Base-by-base conservation (phyloP, 2,329 filamentous ascomycete species). In the Pseudocercospora fuligena region DNA sequence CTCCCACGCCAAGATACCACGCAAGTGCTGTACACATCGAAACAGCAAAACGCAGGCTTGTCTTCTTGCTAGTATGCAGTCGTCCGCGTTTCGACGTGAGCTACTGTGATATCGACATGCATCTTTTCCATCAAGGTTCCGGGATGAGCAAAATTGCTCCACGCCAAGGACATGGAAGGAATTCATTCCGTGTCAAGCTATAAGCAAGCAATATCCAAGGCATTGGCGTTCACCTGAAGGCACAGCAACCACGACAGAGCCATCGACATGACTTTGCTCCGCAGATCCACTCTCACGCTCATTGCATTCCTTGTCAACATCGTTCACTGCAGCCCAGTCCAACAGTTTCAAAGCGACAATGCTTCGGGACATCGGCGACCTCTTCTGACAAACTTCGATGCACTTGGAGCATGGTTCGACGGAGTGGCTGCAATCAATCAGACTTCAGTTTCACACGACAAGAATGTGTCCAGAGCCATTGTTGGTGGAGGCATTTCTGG, bases 401-500 rank as follows among this genome's bases (percentile, higher is more conserved):
- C 80, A 2, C 85, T 78, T 73, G 87, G 87, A 0, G 84, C 87
- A 0, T 90, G 88, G 88, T 90, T 89, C 66, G 86, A 90, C 73
- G 87, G 87, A 9, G 87, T 90, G n/a, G 82, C 82, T 21, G 47
- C 56, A 4, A 67, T 67, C 29, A 61, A 61, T 49, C 29, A 54
- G 7, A 61, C 46, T 27, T 33, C 61, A 16, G 12, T 21, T 9
- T 19, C 56, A 27, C 57, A 57, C 31, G 57, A 47, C 36, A 23
- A 29, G 14, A 64, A 67, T 51, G 40, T 61, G 14, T 59, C 64
- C 60, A 82, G 90, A 67, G 88, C 82, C 63, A 90, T 91, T 56
- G 80, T 90, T 3, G 89, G 89, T 11, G 88, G 83, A 14, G 88
- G 88, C 4, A 89, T 90, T 82, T 80, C 86, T 1, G 88, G 88